These are phyloP conservation scores for Pseudogymnoascus sp. DNA, from an alignment of 2,329 filamentous ascomycete genomes.

Conservation along the genomic window DNA sequence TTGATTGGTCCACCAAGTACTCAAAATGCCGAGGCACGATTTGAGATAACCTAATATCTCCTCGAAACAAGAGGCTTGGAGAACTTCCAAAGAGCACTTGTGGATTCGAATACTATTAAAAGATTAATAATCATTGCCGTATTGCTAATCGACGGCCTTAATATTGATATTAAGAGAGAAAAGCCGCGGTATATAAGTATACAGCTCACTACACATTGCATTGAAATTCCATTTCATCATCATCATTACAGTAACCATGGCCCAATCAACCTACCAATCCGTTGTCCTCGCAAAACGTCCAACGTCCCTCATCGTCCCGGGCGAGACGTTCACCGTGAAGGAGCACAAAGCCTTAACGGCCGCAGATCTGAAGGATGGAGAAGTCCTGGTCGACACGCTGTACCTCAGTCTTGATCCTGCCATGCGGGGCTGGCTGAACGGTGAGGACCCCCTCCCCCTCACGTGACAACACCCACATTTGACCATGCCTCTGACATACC, in stretches of 20 bases:
- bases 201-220: background rate
- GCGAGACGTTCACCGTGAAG: slow-evolving; percentile 55
- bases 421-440: slow-evolving; percentile 68
- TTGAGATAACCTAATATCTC: slow-evolving; percentile 5
- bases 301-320: slow-evolving; percentile 51
- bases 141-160: slow-evolving; percentile 3
- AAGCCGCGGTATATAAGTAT: slow-evolving; percentile 4
- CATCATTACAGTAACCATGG: background rate
- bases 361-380: slow-evolving; percentile 51
- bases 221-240: background rate
- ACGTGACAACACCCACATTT: slow-evolving; percentile 7
- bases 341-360: slow-evolving; percentile 39
- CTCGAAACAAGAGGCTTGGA: background rate
- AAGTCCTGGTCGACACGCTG: slow-evolving; percentile 53
- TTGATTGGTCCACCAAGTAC: background rate
- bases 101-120: background rate
- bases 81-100: background rate
- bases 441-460: slow-evolving; percentile 29
- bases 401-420: slow-evolving; percentile 68
- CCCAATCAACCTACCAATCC: slow-evolving; percentile 23
- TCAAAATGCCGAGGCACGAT: slow-evolving; percentile 1
- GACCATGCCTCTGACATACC: background rate
- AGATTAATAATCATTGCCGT: background rate
- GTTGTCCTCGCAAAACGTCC: slow-evolving; percentile 60
- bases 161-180: slow-evolving; percentile 1